These are phyloP conservation scores for Sporobolomyces phaffii DNA, from an alignment of 768 basidiomycete species.

Conservation along the genomic window DNA sequence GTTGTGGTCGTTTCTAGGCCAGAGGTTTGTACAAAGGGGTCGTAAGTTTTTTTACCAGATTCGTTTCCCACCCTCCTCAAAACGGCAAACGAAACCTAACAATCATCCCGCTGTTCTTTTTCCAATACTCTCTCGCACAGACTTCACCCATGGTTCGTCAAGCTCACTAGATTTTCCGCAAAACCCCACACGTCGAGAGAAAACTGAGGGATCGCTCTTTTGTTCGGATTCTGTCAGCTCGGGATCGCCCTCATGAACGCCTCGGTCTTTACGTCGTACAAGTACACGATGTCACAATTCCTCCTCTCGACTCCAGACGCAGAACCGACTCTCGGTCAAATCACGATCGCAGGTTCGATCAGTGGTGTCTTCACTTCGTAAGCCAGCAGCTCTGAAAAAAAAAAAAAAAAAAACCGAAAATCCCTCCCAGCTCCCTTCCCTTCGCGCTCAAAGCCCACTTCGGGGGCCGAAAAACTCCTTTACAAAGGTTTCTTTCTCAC, in stretches of 20 bases:
- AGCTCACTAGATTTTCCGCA: not conserved
- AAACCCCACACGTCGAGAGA: no score
- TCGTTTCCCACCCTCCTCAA: not conserved
- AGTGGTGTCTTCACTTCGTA: conserved; percentile 75
- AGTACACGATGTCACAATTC: conserved; percentile 60
- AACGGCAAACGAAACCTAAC: no score
- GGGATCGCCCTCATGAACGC: conserved; percentile 74
- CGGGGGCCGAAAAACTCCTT: not conserved
- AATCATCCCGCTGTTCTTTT: not conserved
- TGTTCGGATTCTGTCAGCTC: conserved; percentile 50
- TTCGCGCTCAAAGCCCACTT: not conserved
- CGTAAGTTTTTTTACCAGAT: conserved; percentile 8
- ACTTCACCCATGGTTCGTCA: conserved; percentile 67
- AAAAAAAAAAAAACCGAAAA: no score
- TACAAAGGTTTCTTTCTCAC: no score
- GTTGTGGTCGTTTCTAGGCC: not conserved
- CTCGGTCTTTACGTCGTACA: conserved; percentile 76
- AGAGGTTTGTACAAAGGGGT: conserved; percentile 66
- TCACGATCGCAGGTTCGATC: conserved; percentile 69
- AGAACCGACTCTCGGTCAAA: conserved; percentile 63
- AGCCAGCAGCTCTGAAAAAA: no score
- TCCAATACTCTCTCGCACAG: not conserved
- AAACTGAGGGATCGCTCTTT: not conserved
- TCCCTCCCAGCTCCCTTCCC: not conserved
- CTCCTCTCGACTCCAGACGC: conserved; percentile 54